Evolutionary conservation across 1,284 basidiomycete genomes (phyloP), one percentile per base, ranked within the genome.

Genomic region (Cystobasidiaceae sp.): DNA sequence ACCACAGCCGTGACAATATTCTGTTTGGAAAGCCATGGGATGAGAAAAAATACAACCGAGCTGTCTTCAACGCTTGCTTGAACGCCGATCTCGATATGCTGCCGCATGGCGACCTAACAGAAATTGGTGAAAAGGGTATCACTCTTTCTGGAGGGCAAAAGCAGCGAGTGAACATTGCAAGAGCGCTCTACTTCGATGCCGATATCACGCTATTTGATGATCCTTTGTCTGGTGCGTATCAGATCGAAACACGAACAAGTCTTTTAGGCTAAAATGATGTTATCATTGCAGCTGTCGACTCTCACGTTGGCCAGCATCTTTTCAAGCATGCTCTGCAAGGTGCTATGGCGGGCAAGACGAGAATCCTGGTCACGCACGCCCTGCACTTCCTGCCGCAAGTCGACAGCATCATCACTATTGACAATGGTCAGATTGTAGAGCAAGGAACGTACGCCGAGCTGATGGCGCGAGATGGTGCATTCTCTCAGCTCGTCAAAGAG

Each of bases 161-260:
- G 71, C 86, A 88, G 72, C 82, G 88, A 2, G 77, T 82, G 71
- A 86, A 86, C 71, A 86, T 92, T 57, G 89, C 87, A 43, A 84
- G 92, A 56, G 86, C 89, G 0, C 85, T 93, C 66, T 96, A 94
- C 78, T 88, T 83, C 72, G 81, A 88, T 69, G 85, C 88, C 0
- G 89, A 91, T 61, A 87, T 94, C 66, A 85, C 90, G 71, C 86
- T 93, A 33, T 86, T 91, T 67, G 89, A 92, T 72, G 90, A 92
- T 72, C 88, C 88, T 4, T 69, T 75, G 9, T 72, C 70, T n/a
- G n/a, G n/a, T n/a, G n/a, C n/a, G n/a, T n/a, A n/a, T n/a, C n/a
- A n/a, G n/a, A n/a, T n/a, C n/a, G n/a, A n/a, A n/a, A n/a, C n/a
- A n/a, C n/a, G n/a, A n/a, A n/a, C n/a, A n/a, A n/a, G n/a, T n/a